Base-by-base conservation (phyloP, 306 rosid species). In the Malus orientalis region DNA sequence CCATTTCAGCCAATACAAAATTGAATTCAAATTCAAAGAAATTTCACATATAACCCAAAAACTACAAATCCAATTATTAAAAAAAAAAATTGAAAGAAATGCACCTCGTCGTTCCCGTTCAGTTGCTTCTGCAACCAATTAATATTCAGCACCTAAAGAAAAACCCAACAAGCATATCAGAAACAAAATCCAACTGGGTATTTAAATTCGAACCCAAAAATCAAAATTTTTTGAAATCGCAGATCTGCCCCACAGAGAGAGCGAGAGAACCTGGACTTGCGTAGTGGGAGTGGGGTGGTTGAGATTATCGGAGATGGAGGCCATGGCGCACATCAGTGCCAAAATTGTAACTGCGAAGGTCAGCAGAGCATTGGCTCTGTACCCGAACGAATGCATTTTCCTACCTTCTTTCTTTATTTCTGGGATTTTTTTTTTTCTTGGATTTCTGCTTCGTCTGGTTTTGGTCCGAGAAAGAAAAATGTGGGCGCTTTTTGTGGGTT, bases 111-210 rank as follows among this genome's bases (percentile, higher is more conserved):
- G 58, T 95, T 88, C 79, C 97, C 97, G 73, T 86, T 84, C 16
- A 92, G 92, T 85, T 95, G 99, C 89, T 90, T 90, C 87, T 88
- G 96, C 69, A 92, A 92, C 99, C 97, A 88, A 77, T 90, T 89
- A 65, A 90, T 86, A 51, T 88, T 89, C 89, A 88, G 71, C 2
- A 92, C 97, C 99, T 90, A 51, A 70, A 49, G 77, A 23, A 69
- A 13, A 67, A 68, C 55, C 51, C 55, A 4, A 63, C 15, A 62
- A 25, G 30, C 2, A 62, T 11, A 72, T 40, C 11, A 63, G 15
- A 27, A 45, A 80, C 66, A 10, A 67, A 75, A 60, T 36, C 73
- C 76, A 45, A 65, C 10, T 49, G 73, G 73, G 79, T 63, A 36
- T 30, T 16, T 6, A 6, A 70, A 70, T 38, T 14, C 7, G 49